Evolutionary conservation across 805 yeast genomes (phyloP).

Genomic region (Barnettozyma populi): DNA sequence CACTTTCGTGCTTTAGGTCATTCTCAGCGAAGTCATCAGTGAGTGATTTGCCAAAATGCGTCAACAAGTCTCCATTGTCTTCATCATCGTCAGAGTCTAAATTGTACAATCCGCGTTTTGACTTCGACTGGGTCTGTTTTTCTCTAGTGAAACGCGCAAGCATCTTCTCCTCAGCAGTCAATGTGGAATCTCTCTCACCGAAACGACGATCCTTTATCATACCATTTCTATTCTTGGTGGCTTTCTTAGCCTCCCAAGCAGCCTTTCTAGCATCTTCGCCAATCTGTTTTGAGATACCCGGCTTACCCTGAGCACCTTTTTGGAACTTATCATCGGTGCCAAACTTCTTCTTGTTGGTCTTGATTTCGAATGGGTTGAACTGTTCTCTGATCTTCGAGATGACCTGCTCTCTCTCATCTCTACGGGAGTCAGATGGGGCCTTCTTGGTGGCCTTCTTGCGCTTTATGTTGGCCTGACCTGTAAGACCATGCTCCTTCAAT

Average conservation of each 20-base stretch:
- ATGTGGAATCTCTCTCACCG: constrained; percentile 70
- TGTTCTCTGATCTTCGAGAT: constrained; percentile 66
- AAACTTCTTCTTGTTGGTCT: constrained; percentile 60
- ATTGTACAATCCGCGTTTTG: constrained; percentile 61
- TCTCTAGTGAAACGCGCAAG: constrained; percentile 91
- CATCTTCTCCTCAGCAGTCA: constrained; percentile 91
- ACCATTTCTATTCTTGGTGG: constrained; percentile 68
- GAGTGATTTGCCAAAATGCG: constrained; percentile 71
- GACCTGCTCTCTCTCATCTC: constrained; percentile 58
- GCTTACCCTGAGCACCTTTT: constrained; percentile 56
- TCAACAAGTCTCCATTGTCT: constrained; percentile 42
- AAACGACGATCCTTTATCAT: constrained; percentile 81
- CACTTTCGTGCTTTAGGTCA: constrained; percentile 33
- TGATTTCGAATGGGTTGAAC: constrained; percentile 86
- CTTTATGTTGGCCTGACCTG: constrained; percentile 76
- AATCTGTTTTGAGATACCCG: constrained; percentile 61
- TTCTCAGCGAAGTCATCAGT: constrained; percentile 52
- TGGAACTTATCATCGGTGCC: constrained; percentile 38
- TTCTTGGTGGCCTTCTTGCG: constrained; percentile 42
- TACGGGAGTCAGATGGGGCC: constrained; percentile 58
- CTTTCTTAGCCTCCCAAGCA: constrained; percentile 60
- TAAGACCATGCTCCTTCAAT: constrained; percentile 69
- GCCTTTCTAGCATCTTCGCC: constrained; percentile 60
- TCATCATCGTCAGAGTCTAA: constrained; percentile 50
- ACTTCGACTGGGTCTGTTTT: constrained; percentile 48